Evolutionary conservation across 2,329 filamentous ascomycete species (phyloP).

Genomic region (Apiospora aurea): DNA sequence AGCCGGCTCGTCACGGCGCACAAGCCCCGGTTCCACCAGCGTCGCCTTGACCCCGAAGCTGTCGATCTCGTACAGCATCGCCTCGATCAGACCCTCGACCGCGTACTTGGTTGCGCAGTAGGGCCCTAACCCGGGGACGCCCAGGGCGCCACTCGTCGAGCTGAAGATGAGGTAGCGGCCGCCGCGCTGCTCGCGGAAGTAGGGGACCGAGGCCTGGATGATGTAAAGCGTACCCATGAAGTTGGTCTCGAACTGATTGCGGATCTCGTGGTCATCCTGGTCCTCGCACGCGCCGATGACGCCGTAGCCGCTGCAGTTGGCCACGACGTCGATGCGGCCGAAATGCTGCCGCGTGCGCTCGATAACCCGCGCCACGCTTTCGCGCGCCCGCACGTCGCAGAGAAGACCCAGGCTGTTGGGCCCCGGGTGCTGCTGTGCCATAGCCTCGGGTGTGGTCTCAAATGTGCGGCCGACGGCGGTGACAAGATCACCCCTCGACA

Average conservation of each 20-base stretch:
- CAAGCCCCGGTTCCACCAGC: constrained; percentile 88
- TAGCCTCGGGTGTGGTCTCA: constrained; percentile 76
- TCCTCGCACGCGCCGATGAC: constrained; percentile 97
- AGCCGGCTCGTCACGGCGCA: constrained; percentile 83
- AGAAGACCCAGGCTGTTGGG: constrained; percentile 77
- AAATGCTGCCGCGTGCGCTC: constrained; percentile 76
- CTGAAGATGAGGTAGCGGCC: constrained; percentile 96
- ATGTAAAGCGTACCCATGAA: constrained; percentile 96
- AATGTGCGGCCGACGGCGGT: constrained; percentile 84
- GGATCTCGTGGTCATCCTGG: constrained; percentile 92
- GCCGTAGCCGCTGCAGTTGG: constrained; percentile 93
- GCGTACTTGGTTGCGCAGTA: constrained; percentile 98
- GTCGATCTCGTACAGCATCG: constrained; percentile 95
- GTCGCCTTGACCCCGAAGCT: constrained; percentile 92
- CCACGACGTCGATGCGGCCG: constrained; percentile 85
- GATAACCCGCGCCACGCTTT: constrained; percentile 78
- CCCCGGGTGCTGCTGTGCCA: constrained; percentile 70
- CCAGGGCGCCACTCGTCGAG: constrained; percentile 89
- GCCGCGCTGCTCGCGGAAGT: constrained; percentile 77
- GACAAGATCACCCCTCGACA: constrained; percentile 83
- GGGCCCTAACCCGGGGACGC: constrained; percentile 89
- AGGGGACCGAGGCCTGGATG: constrained; percentile 84
- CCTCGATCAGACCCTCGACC: constrained; percentile 93
- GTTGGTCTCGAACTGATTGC: constrained; percentile 97
- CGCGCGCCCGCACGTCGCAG: constrained; percentile 86